Evolutionary conservation across 805 yeast species (phyloP), one percentile per base, ranked within the genome.

Genomic region (Wickerhamiella nectarea): DNA sequence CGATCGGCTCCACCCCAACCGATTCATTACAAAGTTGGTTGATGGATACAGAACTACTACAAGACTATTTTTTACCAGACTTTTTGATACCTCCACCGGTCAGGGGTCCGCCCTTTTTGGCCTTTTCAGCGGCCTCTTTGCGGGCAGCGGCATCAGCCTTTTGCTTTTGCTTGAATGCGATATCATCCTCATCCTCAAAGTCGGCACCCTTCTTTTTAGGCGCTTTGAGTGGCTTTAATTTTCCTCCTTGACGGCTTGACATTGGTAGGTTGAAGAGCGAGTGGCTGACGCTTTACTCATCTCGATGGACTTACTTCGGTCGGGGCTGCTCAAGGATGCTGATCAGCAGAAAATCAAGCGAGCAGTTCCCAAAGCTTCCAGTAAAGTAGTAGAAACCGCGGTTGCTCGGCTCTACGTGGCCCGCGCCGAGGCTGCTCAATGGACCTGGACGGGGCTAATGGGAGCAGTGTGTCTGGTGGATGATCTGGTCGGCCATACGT

Each of bases 181-280:
- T 44, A 51, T 86, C 96, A 47, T 87, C 96, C 2, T 87, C 95
- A 61, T 86, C 94, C 45, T 59, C 49, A 66, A 61, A 24, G 49
- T 78, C 80, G 45, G 68, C 70, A 58, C 74, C 72, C 74, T 85
- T 85, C 79, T 80, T 76, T 68, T 83, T 89, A 54, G 89, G 81
- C 7, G 76, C 77, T 74, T 80, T 80, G 54, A 81, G 69, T 41
- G 78, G 96, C 76, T 87, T 87, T 48, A 87, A 77, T 64, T 87
- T 87, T 59, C 96, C 96, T 60, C 96, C 96, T 71, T 87, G 95
- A 70, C 95, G 86, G 57, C 94, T 86, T 41, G 95, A 85, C 95
- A 86, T 85, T 36, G 28, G 28, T 25, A 11, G 31, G 31, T 11
- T 11, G n/a, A 28, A 28, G 31, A 17, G 21, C 5, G n/a, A 15